Base-by-base conservation (phyloP, 805 yeast genomes). In the Candida piceae region DNA sequence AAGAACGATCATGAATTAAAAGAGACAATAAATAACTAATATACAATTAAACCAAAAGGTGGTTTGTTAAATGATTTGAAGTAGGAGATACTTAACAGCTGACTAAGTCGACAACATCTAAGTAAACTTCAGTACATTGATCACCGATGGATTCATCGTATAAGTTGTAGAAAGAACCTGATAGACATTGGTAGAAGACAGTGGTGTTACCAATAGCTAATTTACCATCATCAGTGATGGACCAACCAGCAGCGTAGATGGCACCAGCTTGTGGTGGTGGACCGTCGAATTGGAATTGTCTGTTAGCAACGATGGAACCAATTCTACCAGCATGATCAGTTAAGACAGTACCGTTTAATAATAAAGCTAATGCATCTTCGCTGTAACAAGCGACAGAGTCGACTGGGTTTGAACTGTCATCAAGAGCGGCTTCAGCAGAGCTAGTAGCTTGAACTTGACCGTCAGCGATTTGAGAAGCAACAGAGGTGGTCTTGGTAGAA, bases 271-370 rank as follows among this genome's bases (percentile, higher is more conserved):
- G 80, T 46, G 80, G 80, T 60, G 78, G 78, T 39, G 79, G 79
- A 53, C 80, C 80, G 54, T 75, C 80, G 50, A 75, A 75, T 62
- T 75, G 80, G 72, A 75, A 74, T 61, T 75, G 80, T 65, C 76
- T 68, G 73, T 73, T 73, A 42, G 78, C 76, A 49, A 74, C 79
- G 59, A 74, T 73, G 29, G 78, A 71, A 48, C 79, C 79, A 42
- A 74, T 60, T 69, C 79, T 70, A 42, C 74, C 76, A 34, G 57
- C 40, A 16, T 63, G 45, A 49, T 74, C 79, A 15, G 55, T 66
- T 53, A 74, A 63, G 30, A 68, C 52, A 31, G 70, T 57, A 28
- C 46, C 55, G 36, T 61, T 53, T 55, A 74, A 66, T 18, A 61
- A 55, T 67, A 74, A 63, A 18, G 72, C 48, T 42, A 74, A 63